Conservation (phyloP, 2,329 filamentous ascomycete species). For the Fusarium sp. region DNA sequence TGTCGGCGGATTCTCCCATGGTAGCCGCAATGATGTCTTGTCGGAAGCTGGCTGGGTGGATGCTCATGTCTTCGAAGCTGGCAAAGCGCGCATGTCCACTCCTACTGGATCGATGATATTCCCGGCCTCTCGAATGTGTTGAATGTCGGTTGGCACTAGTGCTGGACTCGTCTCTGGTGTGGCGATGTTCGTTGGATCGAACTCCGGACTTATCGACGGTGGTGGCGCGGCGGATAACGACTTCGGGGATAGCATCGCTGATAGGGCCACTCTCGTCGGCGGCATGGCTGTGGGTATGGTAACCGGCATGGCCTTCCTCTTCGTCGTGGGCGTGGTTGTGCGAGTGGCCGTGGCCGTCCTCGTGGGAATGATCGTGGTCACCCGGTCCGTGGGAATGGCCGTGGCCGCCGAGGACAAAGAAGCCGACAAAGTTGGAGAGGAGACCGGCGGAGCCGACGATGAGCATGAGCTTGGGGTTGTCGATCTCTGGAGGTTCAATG, state of each 20-base stretch:
- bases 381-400: conserved; percentile 83
- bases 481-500: conserved; percentile 90
- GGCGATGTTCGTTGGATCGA: conserved; percentile 55
- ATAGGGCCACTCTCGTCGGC: conserved; percentile 73
- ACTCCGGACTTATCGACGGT: conserved; percentile 46
- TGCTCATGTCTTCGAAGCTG: conserved; percentile 81
- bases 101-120: conserved; percentile 63
- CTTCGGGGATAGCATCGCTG: conserved; percentile 76
- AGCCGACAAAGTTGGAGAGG: conserved; percentile 88
- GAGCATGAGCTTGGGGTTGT: conserved; percentile 87
- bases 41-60: conserved; percentile 91
- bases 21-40: conserved; percentile 94
- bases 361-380: conserved; percentile 66
- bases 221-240: conserved; percentile 67
- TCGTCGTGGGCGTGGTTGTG: conserved; percentile 58
- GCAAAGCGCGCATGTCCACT: conserved; percentile 73
- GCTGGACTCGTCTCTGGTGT: conserved; percentile 48
- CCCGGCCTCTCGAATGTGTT: conserved; percentile 57
- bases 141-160: conserved; percentile 50
- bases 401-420: conserved; percentile 94
- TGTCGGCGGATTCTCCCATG: conserved; percentile 67
- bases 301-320: conserved; percentile 67
- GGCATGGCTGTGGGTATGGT: conserved; percentile 56
- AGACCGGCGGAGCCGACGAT: conserved; percentile 91
- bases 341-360: conserved; percentile 54